phyloP scores from a whole-genome alignment of 1,284 basidiomycete genomes.

The Ustilago cynodontis region DNA sequence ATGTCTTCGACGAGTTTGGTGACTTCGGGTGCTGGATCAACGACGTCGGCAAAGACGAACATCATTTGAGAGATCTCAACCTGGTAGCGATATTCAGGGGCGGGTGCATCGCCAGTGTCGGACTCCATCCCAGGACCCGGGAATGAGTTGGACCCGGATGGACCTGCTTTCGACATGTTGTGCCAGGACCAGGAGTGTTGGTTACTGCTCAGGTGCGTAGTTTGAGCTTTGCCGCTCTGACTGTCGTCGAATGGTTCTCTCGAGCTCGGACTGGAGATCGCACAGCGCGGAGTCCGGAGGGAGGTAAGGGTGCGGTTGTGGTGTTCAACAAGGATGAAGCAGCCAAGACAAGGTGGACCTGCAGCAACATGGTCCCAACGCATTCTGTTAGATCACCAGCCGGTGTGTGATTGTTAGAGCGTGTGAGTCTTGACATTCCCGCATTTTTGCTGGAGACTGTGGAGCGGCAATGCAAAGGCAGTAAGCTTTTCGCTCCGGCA shows the following conservation, averaged over 20 bases:
- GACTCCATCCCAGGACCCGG: conserved; percentile 17
- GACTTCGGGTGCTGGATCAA: conserved; percentile 87
- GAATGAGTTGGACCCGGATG: conserved; percentile 11
- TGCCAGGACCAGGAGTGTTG: not conserved
- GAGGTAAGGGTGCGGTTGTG: not conserved
- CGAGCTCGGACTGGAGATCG: not conserved
- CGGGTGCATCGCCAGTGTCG: conserved; percentile 19
- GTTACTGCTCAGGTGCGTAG: too few species aligned
- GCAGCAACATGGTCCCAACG: not conserved
- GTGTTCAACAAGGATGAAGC: not conserved
- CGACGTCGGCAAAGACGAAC: conserved; percentile 96
- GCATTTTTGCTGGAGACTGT: not conserved
- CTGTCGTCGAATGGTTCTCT: not conserved
- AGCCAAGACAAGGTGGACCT: not conserved
- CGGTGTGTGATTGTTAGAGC: not conserved
- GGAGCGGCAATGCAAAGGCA: conserved; percentile 24
- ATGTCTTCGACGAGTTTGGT: conserved; percentile 95
- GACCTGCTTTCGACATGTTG: conserved; percentile 35
- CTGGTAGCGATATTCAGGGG: conserved; percentile 60
- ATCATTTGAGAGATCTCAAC: conserved; percentile 88
- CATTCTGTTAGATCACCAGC: not conserved
- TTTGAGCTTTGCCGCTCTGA: too few species aligned
- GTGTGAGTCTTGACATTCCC: not conserved
- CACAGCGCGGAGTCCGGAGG: not conserved
- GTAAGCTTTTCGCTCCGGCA: not conserved